A percentile compares a stretch with the other conserved stretches of the same genome.
Evolutionary conservation across 805 yeast genomes (phyloP).

Genomic region (Blastobotrys robertii): DNA sequence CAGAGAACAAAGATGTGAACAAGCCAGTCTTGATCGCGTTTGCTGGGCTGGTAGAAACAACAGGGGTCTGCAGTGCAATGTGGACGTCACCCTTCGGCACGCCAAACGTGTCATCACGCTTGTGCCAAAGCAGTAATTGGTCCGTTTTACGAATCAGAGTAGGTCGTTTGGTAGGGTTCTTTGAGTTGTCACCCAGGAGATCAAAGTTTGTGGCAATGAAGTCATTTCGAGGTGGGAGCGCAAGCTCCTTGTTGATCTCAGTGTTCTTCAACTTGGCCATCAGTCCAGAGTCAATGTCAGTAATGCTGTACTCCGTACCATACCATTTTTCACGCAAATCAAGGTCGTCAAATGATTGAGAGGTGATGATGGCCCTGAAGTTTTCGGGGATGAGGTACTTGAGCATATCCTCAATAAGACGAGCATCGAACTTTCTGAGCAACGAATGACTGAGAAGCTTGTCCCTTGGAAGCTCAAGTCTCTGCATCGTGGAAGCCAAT

Average conservation of each 20-base stretch:
- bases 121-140: slow-evolving; percentile 66
- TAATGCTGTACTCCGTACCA: slow-evolving; percentile 66
- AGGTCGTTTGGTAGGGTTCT: slow-evolving; percentile 38
- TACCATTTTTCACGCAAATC: slow-evolving; percentile 70
- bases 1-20: slow-evolving; percentile 63
- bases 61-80: slow-evolving; percentile 53
- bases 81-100: slow-evolving; percentile 77
- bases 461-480: slow-evolving; percentile 51
- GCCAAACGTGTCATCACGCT: slow-evolving; percentile 80
- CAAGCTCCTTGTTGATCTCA: slow-evolving; percentile 30
- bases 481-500: slow-evolving; percentile 53
- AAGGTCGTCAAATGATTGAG: slow-evolving; percentile 41
- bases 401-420: slow-evolving; percentile 41
- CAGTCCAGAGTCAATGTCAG: slow-evolving; percentile 35
- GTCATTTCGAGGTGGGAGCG: slow-evolving; percentile 63
- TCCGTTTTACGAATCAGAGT: slow-evolving; percentile 44
- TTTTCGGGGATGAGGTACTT: slow-evolving; percentile 46
- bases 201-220: slow-evolving; percentile 75
- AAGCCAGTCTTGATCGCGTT: slow-evolving; percentile 50
- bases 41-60: slow-evolving; percentile 47
- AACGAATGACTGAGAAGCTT: slow-evolving; percentile 49
- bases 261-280: slow-evolving; percentile 26
- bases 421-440: slow-evolving; percentile 49
- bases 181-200: slow-evolving; percentile 28
- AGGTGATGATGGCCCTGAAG: slow-evolving; percentile 46